Evolutionary conservation across 2,329 filamentous ascomycete species (phyloP).

Genomic region (Colletotrichum tanaceti): DNA sequence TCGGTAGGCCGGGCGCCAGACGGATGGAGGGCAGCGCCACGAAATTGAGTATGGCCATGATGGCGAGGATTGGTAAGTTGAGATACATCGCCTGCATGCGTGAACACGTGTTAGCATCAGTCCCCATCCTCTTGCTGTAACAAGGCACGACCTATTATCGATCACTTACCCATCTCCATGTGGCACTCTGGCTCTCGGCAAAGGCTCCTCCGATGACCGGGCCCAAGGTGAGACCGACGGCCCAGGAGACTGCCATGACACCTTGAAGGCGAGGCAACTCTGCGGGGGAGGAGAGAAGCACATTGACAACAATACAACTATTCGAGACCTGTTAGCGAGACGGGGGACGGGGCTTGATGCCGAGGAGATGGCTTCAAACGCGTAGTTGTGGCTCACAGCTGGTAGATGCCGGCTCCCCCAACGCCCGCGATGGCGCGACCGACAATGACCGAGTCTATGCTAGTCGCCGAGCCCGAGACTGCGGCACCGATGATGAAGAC

Average conservation of each 20-base stretch:
- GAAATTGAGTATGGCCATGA: constrained; percentile 54
- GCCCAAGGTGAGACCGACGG: constrained; percentile 43
- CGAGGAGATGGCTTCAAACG: neutral
- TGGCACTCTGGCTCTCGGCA: constrained; percentile 49
- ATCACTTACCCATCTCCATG: constrained; percentile 54
- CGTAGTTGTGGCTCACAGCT: constrained; percentile 45
- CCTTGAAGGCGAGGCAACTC: constrained; percentile 44
- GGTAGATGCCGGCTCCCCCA: constrained; percentile 48
- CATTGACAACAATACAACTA: constrained; percentile 41
- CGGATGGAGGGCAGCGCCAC: constrained; percentile 56
- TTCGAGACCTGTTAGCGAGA: neutral
- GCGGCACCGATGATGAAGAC: constrained; percentile 47
- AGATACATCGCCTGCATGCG: constrained; percentile 61
- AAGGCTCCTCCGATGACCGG: constrained; percentile 48
- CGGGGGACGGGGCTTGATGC: too few relatives aligned
- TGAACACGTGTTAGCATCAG: neutral
- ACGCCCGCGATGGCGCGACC: constrained; percentile 50
- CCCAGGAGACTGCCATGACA: constrained; percentile 46
- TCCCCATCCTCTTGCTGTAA: rapidly evolving
- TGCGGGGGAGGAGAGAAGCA: constrained; percentile 43
- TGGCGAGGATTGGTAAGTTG: constrained; percentile 58
- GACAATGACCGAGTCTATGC: constrained; percentile 47
- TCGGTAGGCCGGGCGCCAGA: constrained; percentile 41
- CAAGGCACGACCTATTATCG: rapidly evolving
- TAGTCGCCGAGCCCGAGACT: constrained; percentile 47